phyloP scores from a whole-genome alignment of 345 rosid genomes.

The Gossypium thurberi region DNA sequence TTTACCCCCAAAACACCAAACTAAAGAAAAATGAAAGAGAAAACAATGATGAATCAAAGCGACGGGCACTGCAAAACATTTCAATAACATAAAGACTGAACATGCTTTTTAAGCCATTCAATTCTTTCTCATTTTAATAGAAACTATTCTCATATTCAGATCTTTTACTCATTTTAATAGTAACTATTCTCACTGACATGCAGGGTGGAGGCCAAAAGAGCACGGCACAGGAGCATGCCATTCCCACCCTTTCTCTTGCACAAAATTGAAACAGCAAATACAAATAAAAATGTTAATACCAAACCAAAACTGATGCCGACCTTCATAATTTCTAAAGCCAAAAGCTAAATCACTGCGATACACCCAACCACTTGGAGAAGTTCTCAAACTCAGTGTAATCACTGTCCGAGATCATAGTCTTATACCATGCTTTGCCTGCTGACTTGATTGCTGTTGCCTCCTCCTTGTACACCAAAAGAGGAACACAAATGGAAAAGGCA shows the following conservation, averaged over 20 bases:
- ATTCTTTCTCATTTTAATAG: background rate
- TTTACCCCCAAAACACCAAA: too few relatives aligned
- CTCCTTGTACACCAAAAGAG: constrained; percentile 42
- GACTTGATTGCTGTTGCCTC: constrained; percentile 61
- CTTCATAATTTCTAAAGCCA: background rate
- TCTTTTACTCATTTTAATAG: background rate
- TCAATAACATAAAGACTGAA: background rate
- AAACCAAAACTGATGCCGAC: constrained; percentile 4
- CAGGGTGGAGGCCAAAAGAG: background rate
- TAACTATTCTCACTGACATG: background rate
- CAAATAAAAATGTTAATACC: background rate
- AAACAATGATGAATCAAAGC: background rate
- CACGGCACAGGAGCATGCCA: background rate
- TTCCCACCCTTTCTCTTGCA: background rate
- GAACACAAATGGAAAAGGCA: background rate
- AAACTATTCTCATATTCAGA: background rate
- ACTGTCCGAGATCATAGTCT: constrained; percentile 86
- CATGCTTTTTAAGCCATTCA: background rate
- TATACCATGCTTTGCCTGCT: constrained; percentile 91
- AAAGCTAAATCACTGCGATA: constrained; percentile 43
- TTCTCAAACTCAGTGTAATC: constrained; percentile 85
- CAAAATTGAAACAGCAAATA: background rate
- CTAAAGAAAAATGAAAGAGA: too few relatives aligned
- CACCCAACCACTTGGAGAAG: constrained; percentile 84
- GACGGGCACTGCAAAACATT: background rate